Base-by-base conservation (phyloP, 306 rosid species). In the Myrica gale region DNA sequence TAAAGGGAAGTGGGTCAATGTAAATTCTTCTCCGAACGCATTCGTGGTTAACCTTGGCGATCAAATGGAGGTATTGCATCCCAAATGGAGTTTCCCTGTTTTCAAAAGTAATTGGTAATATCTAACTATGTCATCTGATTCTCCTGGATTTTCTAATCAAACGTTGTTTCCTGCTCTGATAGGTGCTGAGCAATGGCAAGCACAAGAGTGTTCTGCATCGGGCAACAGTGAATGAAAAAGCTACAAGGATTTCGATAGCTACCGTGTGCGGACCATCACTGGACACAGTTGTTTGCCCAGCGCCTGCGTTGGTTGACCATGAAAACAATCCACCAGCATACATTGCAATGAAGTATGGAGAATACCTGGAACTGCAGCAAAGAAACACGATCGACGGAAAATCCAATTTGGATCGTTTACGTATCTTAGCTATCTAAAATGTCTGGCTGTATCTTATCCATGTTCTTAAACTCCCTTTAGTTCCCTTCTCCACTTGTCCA, bases 1-100 rank as follows among this genome's bases (percentile, higher is more conserved):
- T 75, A 81, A 87, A 39, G 86, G 78, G 17, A 89, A 81, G 41
- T 89, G 92, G 92, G 81, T 91, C 79, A 83, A 83, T 69, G 90
- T 89, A 44, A 61, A 67, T 32, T 80, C 90, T 68, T 68, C 70
- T 50, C 85, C 97, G 68, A 81, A 87, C 52, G 76, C 88, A 56
- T 74, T 84, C 68, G 69, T 89, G 43, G 89, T 84, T 56, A 73
- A 84, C 81, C 81, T 80, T 12, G 84, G 84, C 19, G 93, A 91
- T 87, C 92, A 89, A 60, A 87, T 89, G 71, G 92, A 91, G 93
- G 93, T 88, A 13, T 23, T 19, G 61, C 61, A 55, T 19, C 19
- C 2, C 23, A 32, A 37, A 13, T 39, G 9, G 7, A 5, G 7
- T 23, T 37, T 4, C 5, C 11, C 69, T 0, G 37, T 15, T 63